Base-by-base conservation (phyloP, 331 rosid genomes). In the Saraca asoca region DNA sequence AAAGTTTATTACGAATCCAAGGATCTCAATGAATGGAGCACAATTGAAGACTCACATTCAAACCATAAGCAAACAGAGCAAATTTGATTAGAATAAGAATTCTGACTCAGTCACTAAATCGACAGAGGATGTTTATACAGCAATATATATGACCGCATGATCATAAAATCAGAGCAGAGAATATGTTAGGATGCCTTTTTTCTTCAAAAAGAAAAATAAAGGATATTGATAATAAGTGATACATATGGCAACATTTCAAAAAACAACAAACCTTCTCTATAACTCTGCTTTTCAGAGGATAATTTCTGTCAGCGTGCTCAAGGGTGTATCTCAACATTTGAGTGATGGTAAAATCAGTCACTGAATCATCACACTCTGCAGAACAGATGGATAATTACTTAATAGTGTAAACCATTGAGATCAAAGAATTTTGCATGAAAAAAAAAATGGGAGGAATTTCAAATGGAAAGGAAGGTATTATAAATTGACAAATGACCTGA, bases 291-390 rank as follows among this genome's bases (percentile, higher is more conserved):
- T 77, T 83, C 53, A 29, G 84, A 46, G 87, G 78, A 69, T 85
- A 70, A 75, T 87, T 79, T 79, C 81, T 84, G 50, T 92, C 96
- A 35, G 98, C 91, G 64, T 84, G 98, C 75, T 77, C 96, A 67
- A 92, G 88, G 35, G 87, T 72, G 74, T 82, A 82, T 37, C 72
- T 74, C 64, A 92, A 63, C 96, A 92, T 82, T 73, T 79, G 80
- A 62, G 81, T 33, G 45, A 87, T 79, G 38, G 87, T 59, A 70
- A 82, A 52, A 64, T 78, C 76, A 12, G 88, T 87, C 42, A 60
- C 88, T 5, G 53, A 76, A 79, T 81, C 86, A 68, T 74, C 78
- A 58, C 70, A 69, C 12, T 87, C 98, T 92, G 87, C 71, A 46
- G 52, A 67, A 66, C 59, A 57, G 14, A 54, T 60, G 34, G 11